Conservation (phyloP, 495 filamentous ascomycete genomes). For the Hypomontagnella submonticulosa region DNA sequence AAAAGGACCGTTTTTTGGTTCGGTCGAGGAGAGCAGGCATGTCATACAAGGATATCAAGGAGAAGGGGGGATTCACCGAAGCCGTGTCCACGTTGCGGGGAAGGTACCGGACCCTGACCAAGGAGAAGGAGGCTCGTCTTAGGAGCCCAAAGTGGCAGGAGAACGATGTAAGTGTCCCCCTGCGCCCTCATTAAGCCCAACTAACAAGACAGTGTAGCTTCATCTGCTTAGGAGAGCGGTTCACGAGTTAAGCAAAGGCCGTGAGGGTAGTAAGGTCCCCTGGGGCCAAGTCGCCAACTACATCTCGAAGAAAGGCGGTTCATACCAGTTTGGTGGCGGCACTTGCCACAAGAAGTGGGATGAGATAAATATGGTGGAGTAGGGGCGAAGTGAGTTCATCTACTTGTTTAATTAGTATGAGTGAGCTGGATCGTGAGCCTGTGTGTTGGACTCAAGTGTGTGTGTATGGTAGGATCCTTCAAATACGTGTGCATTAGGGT, state of each 20-base stretch:
- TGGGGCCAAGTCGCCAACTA: slow-evolving; percentile 87
- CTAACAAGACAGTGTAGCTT: slow-evolving; percentile 52
- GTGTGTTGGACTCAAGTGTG: slow-evolving; percentile 30
- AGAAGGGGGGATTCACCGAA: slow-evolving; percentile 71
- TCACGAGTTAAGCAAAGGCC: slow-evolving; percentile 47
- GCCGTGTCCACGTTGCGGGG: slow-evolving; percentile 91
- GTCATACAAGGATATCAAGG: slow-evolving; percentile 84
- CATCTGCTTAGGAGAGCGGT: slow-evolving; percentile 62
- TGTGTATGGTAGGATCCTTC: slow-evolving; percentile 36
- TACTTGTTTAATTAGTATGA: slow-evolving; percentile 12
- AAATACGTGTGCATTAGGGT: slow-evolving; percentile 27
- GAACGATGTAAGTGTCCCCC: slow-evolving; percentile 72
- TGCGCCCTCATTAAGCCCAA: background rate
- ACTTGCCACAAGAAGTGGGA: slow-evolving; percentile 91
- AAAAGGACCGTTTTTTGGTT: slow-evolving; percentile 73
- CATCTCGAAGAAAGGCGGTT: slow-evolving; percentile 76
- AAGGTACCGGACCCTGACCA: slow-evolving; percentile 81
- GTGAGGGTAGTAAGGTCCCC: slow-evolving; percentile 65
- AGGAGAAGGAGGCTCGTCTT: slow-evolving; percentile 76
- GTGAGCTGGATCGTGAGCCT: slow-evolving; percentile 8
- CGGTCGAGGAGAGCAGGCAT: slow-evolving; percentile 70
- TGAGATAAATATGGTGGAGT: slow-evolving; percentile 49
- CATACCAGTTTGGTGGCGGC: slow-evolving; percentile 85
- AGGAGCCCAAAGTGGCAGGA: slow-evolving; percentile 81
- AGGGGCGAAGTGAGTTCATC: slow-evolving; percentile 17